Evolutionary conservation across 75 land plant genomes (phyloP).

Genomic region (Selaginella moellendorffii): DNA sequence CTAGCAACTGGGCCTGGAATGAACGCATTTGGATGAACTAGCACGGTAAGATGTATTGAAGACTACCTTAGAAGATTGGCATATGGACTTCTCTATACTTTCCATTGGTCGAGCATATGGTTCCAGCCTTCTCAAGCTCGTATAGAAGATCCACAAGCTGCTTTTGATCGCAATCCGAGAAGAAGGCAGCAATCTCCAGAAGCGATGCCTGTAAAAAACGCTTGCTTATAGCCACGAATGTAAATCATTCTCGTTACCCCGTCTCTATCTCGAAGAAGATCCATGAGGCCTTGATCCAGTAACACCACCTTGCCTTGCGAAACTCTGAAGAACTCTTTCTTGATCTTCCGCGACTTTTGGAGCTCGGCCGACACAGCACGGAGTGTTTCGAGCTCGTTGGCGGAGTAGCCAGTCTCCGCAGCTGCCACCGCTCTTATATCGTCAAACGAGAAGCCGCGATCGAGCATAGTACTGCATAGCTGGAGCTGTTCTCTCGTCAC

Average conservation of each 20-base stretch:
- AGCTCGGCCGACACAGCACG: background rate
- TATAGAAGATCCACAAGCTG: background rate
- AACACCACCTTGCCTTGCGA: background rate
- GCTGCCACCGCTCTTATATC: background rate
- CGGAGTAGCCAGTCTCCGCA: background rate
- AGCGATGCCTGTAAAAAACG: background rate
- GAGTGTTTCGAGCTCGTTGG: background rate
- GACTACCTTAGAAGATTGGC: background rate
- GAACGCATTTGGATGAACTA: too few species aligned
- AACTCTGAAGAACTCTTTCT: background rate
- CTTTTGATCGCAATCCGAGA: background rate
- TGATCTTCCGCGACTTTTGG: background rate
- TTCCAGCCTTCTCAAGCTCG: background rate
- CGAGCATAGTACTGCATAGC: background rate
- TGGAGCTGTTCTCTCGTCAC: background rate
- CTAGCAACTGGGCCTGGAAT: too few species aligned
- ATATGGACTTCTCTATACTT: background rate
- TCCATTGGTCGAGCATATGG: background rate
- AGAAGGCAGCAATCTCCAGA: background rate
- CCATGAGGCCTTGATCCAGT: background rate
- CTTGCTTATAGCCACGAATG: background rate
- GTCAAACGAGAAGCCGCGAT: background rate
- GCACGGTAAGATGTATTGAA: too few species aligned
- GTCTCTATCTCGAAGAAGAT: background rate
- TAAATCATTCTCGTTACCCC: too few species aligned